These are phyloP conservation scores for Neonectria coccinea DNA, from an alignment of 2,329 filamentous ascomycete species.

Conservation along the genomic window DNA sequence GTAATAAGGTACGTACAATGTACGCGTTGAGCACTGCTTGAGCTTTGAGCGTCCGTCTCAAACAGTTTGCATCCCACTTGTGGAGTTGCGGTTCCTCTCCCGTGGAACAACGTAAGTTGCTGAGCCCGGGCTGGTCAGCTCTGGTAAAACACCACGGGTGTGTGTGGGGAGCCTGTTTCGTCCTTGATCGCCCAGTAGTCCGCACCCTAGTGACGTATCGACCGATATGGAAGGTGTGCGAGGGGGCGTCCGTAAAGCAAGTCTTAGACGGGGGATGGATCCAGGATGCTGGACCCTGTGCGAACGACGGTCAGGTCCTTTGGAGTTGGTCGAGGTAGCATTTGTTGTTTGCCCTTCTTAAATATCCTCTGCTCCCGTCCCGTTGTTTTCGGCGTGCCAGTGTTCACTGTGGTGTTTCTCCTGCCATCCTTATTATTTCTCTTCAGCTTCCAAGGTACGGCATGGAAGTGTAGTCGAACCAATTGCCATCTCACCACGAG, in stretches of 20 bases:
- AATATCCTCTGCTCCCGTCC: slow-evolving; percentile 27
- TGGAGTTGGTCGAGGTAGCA: slow-evolving; percentile 21
- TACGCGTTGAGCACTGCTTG: neutral
- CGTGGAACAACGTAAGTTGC: neutral
- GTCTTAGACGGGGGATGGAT: slow-evolving; percentile 18
- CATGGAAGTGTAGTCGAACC: neutral
- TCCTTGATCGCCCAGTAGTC: slow-evolving; percentile 31
- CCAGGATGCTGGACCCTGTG: slow-evolving; percentile 27
- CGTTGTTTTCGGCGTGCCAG: slow-evolving; percentile 21
- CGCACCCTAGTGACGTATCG: slow-evolving; percentile 23
- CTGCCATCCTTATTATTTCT: neutral
- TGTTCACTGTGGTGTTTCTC: neutral
- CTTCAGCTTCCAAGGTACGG: neutral
- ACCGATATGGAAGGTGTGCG: slow-evolving; percentile 32
- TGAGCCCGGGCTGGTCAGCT: neutral
- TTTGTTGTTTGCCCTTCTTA: slow-evolving; percentile 27
- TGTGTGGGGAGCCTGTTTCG: slow-evolving; percentile 27
- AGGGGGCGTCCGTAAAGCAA: slow-evolving; percentile 21
- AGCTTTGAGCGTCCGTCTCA: neutral
- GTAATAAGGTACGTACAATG: too few relatives aligned
- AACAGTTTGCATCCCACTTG: slow-evolving; percentile 12
- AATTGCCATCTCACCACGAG: neutral
- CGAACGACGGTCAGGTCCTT: slow-evolving; percentile 31
- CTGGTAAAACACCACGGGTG: slow-evolving; percentile 18
- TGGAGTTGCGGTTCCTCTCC: slow-evolving; percentile 9